A percentile compares a stretch with the other conserved stretches of the same genome.
Conservation (phyloP, 2,329 filamentous ascomycete species). For the Trichoderma koningii region DNA sequence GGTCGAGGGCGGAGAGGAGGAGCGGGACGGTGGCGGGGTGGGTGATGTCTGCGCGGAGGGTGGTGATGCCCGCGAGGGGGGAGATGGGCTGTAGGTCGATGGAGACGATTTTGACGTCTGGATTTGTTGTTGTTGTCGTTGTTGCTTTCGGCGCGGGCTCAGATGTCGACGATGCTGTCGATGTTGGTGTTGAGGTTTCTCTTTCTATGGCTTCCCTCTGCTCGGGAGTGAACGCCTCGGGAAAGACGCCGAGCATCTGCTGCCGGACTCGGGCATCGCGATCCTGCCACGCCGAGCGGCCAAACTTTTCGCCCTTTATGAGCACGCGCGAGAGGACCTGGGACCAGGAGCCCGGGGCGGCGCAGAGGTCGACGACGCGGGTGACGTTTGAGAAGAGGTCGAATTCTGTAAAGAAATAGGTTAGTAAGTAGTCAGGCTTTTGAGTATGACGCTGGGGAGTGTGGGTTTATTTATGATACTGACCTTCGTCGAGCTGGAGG, state of each 20-base stretch:
- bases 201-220: conserved; percentile 29
- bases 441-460: no score
- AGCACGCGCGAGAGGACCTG: conserved; percentile 92
- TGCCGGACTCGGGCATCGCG: conserved; percentile 68
- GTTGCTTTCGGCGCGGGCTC: conserved; percentile 25
- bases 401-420: conserved; percentile 64
- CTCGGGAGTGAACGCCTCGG: conserved; percentile 30
- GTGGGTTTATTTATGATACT: no score
- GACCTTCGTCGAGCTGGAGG: conserved; percentile 84
- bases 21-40: conserved; percentile 93
- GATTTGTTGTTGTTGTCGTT: conserved; percentile 49
- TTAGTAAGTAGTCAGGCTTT: no score
- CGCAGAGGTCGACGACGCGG: conserved; percentile 92
- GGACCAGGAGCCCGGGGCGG: conserved; percentile 94
- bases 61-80: conserved; percentile 87
- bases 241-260: conserved; percentile 58
- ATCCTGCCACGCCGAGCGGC: conserved; percentile 83
- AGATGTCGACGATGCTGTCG: not conserved
- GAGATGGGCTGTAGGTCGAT: conserved; percentile 97
- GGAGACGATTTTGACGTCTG: conserved; percentile 88
- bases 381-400: conserved; percentile 89
- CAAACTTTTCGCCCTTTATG: conserved; percentile 91
- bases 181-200: not conserved
- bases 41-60: conserved; percentile 92
- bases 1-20: conserved; percentile 80